Percentiles rank a stretch among this genome's conserved stretches.
phyloP scores from a whole-genome alignment of 306 rosid species.

The Aeschynomene evenia region DNA sequence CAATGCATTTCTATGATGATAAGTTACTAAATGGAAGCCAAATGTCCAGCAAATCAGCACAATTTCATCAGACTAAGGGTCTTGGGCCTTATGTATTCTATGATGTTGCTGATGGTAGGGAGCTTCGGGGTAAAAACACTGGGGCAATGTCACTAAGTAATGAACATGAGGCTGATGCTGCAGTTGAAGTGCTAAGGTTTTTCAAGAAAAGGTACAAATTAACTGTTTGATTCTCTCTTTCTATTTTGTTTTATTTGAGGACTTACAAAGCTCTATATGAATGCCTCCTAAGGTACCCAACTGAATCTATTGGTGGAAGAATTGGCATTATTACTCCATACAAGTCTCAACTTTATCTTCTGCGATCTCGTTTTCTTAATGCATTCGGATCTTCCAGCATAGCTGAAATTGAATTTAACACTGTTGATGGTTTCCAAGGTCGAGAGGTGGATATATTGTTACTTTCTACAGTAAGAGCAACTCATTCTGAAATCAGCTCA shows the following conservation, averaged over 20 bases:
- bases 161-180: conserved; percentile 91
- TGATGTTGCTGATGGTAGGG: conserved; percentile 78
- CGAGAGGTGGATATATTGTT: conserved; percentile 91
- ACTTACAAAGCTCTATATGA: conserved; percentile 24
- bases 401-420: conserved; percentile 74
- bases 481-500: conserved; percentile 50
- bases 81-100: conserved; percentile 89
- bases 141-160: conserved; percentile 82
- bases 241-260: conserved; percentile 13
- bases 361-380: conserved; percentile 71
- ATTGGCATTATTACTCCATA: conserved; percentile 94
- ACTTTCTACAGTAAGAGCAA: conserved; percentile 94
- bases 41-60: conserved; percentile 69
- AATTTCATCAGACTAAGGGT: conserved; percentile 70
- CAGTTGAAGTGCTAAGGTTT: conserved; percentile 70
- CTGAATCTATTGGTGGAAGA: conserved; percentile 75
- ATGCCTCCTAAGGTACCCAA: conserved; percentile 59
- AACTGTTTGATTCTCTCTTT: conserved; percentile 2
- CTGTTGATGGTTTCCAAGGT: conserved; percentile 98
- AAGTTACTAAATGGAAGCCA: conserved; percentile 75
- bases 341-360: conserved; percentile 76
- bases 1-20: conserved; percentile 84
- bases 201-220: conserved; percentile 63
- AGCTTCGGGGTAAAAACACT: conserved; percentile 68
- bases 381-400: conserved; percentile 72